phyloP scores from a whole-genome alignment of 169 alveolate species.

The Plasmodium chabaudi region DNA sequence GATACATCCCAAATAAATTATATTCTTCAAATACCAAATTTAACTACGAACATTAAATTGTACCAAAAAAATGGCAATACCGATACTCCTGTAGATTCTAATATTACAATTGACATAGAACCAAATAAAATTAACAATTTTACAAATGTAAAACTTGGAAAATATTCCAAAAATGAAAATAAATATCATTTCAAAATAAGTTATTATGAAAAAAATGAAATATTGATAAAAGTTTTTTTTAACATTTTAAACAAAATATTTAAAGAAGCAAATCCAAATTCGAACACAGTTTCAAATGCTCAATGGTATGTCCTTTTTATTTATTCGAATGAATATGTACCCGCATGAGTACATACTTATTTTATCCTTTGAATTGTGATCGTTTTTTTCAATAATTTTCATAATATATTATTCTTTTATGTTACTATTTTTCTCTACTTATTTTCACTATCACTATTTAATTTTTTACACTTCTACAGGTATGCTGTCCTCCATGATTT shows the following conservation, averaged over 20 bases:
- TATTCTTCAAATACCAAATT: slow-evolving; percentile 36
- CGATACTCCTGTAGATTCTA: not conserved
- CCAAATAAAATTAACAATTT: slow-evolving; percentile 2
- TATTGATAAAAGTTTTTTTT: slow-evolving; percentile 42
- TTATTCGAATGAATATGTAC: not conserved
- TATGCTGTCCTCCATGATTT: slow-evolving; percentile 59
- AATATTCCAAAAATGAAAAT: slow-evolving; percentile 29
- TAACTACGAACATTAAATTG: slow-evolving; percentile 35
- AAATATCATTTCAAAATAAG: slow-evolving; percentile 31
- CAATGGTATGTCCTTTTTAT: slow-evolving; percentile 32
- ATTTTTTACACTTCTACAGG: slow-evolving; percentile 5
- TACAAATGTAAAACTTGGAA: slow-evolving; percentile 7
- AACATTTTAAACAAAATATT: slow-evolving; percentile 7
- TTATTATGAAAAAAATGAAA: slow-evolving; percentile 34
- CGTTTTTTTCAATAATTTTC: no score
- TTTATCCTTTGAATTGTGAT: not conserved
- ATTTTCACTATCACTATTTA: not conserved
- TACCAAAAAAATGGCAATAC: slow-evolving; percentile 2
- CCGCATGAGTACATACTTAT: not conserved
- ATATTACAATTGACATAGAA: not conserved
- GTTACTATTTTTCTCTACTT: no score
- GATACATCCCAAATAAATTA: slow-evolving; percentile 39
- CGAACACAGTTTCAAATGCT: slow-evolving; percentile 2
- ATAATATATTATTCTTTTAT: no score
- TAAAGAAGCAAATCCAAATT: slow-evolving; percentile 2